Base-by-base conservation (phyloP, 1,139 yeast species). In the Protomyces pachydermus region DNA sequence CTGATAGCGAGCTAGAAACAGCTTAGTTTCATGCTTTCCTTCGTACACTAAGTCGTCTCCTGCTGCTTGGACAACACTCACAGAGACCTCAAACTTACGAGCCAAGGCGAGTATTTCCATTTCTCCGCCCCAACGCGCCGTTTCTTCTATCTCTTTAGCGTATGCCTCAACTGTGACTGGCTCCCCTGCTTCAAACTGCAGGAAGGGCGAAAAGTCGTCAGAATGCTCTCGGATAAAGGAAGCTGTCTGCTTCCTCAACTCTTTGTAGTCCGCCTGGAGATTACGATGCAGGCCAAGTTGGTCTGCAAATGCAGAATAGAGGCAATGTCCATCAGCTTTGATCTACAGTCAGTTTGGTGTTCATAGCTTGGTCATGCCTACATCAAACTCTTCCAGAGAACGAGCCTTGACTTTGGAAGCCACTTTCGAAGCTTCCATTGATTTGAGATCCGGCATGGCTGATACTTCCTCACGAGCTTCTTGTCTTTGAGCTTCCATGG, bases 91-190 rank as follows among this genome's bases (percentile, higher is more conserved):
- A 71, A 80, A 88, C 9, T 82, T 82, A 66, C 83, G 81, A 0
- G 95, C 81, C 53, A 91, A 78, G 0, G 98, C 97, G 70, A 89
- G 74, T 20, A 91, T 84, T 76, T 93, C 98, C 79, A 91, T 79
- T 71, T 93, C 98, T 3, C 97, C 95, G 35, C 98, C 98, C 98
- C 98, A 93, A 80, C 89, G 83, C 0, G 96, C 85, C 0, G 97
- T 89, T 16, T 77, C 77, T 64, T 81, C 87, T 65, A 93, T 80
- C 69, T 86, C 86, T 1, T 78, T 74, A 8, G 90, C 81, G 73
- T 93, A 93, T n/a, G 82, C 82, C 46, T 82, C 86, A 34, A 91
- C 75, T 68, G 88, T 88, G 53, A 81, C 78, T 68, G 87, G 70
- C 14, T 82, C 23, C 3, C 77, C 78, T 84, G 80, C 0, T 70